Percentiles rank a stretch among this genome's conserved stretches.
These are phyloP conservation scores for Amaranthus palmeri DNA, from an alignment of 148 eudicot genomes.

Conservation along the genomic window DNA sequence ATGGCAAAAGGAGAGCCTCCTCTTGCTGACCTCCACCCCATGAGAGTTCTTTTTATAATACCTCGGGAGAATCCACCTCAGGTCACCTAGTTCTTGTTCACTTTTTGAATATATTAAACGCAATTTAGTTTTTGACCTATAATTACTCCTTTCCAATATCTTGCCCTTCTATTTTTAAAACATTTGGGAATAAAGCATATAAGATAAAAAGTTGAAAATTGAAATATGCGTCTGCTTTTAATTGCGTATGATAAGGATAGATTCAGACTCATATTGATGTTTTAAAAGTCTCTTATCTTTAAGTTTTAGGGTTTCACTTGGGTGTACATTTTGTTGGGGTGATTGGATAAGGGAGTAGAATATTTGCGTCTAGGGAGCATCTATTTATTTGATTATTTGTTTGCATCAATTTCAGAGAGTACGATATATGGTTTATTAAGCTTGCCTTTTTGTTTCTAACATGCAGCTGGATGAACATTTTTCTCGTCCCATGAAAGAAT, in stretches of 20 bases:
- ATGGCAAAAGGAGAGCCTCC: conserved; percentile 99
- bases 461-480: conserved; percentile 93
- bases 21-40: conserved; percentile 91
- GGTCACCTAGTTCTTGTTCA: conserved; percentile 35
- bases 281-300: not conserved
- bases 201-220: not conserved
- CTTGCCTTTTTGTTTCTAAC: conserved; percentile 23
- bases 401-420: not conserved
- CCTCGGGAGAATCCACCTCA: conserved; percentile 99
- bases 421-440: conserved; percentile 7
- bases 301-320: not conserved
- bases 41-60: conserved; percentile 98
- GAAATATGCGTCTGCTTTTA: too few species aligned
- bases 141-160: not conserved
- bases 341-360: not conserved
- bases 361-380: not conserved
- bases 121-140: not conserved
- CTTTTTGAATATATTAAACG: conserved; percentile 10
- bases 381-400: conserved; percentile 3
- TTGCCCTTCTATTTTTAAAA: not conserved
- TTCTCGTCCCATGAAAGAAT: conserved; percentile 91
- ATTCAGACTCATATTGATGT: not conserved
- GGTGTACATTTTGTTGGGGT: too few species aligned
- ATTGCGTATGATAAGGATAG: too few species aligned
- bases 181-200: not conserved